These are phyloP conservation scores for Trypanosoma boissoni DNA, from an alignment of 208 protist species.

Conservation along the genomic window DNA sequence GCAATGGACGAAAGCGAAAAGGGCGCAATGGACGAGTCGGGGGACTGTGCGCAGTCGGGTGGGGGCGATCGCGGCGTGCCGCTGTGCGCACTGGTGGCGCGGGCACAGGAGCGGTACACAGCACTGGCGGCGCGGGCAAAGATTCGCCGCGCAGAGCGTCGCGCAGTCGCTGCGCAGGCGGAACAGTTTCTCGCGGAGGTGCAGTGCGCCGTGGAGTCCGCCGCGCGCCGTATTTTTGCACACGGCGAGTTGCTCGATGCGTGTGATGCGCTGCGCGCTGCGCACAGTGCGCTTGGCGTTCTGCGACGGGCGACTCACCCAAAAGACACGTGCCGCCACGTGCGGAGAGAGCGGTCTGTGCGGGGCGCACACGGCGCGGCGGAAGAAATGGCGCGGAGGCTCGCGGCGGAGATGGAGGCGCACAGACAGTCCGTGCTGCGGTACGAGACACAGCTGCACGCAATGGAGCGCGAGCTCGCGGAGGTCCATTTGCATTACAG, in stretches of 20 bases:
- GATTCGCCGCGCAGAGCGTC: conserved; percentile 47
- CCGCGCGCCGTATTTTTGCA: conserved; percentile 40
- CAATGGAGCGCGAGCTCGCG: conserved; percentile 42
- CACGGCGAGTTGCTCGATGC: conserved; percentile 44
- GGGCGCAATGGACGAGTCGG: no score
- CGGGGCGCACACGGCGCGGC: conserved; percentile 40
- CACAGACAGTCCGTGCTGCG: conserved; percentile 54
- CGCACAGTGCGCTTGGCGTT: conserved; percentile 32
- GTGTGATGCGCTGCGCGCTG: conserved; percentile 67
- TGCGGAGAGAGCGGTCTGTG: conserved; percentile 38
- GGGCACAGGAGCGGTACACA: no score
- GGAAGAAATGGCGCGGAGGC: conserved; percentile 30
- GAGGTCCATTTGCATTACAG: no score
- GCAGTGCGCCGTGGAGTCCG: conserved; percentile 38
- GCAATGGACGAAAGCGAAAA: no score
- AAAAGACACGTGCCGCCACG: conserved; percentile 3
- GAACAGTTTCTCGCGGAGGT: conserved; percentile 34
- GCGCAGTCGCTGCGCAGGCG: conserved; percentile 37
- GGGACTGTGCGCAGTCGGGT: no score
- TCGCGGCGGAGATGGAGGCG: conserved; percentile 49
- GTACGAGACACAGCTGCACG: conserved; percentile 50
- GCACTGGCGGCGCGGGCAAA: conserved; percentile 31
- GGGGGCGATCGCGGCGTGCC: no score
- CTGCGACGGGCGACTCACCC: conserved; percentile 13
- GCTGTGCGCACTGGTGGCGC: no score